These are phyloP conservation scores for Candida manassasensis DNA, from an alignment of 805 yeast genomes.

Conservation along the genomic window DNA sequence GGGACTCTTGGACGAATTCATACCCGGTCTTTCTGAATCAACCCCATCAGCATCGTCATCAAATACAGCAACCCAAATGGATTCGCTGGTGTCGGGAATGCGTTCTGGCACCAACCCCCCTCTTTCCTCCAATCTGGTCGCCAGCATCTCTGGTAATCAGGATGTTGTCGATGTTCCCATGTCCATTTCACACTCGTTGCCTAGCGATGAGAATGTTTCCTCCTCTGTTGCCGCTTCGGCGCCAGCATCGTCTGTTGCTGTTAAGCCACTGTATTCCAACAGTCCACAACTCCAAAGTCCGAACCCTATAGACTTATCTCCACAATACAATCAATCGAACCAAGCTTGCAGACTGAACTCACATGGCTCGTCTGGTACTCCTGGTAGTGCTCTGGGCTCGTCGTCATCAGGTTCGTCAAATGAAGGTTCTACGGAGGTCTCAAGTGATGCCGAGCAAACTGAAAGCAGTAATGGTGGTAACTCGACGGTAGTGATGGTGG, in stretches of 20 bases:
- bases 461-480: not conserved
- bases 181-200: not conserved
- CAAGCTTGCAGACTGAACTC: too few relatives aligned
- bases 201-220: not conserved
- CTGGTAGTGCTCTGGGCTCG: not conserved
- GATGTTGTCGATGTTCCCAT: not conserved
- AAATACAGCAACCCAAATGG: too few relatives aligned
- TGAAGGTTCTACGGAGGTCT: constrained; percentile 14
- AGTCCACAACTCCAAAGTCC: too few relatives aligned
- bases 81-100: too few relatives aligned
- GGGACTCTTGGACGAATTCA: constrained; percentile 72
- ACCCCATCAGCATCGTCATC: constrained; percentile 4
- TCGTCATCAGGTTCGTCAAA: constrained; percentile 4
- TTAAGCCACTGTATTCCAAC: too few relatives aligned
- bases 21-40: constrained; percentile 23
- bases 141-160: not conserved
- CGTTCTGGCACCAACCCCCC: too few relatives aligned
- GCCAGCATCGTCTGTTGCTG: too few relatives aligned
- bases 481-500: not conserved
- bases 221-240: not conserved
- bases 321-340: too few relatives aligned
- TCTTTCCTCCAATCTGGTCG: too few relatives aligned
- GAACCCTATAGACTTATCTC: too few relatives aligned
- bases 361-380: too few relatives aligned
- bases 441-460: constrained; percentile 19